Evolutionary conservation across 1,284 basidiomycete genomes (phyloP), one percentile per base, ranked within the genome.

Genomic region (Rhodotorula sp.): DNA sequence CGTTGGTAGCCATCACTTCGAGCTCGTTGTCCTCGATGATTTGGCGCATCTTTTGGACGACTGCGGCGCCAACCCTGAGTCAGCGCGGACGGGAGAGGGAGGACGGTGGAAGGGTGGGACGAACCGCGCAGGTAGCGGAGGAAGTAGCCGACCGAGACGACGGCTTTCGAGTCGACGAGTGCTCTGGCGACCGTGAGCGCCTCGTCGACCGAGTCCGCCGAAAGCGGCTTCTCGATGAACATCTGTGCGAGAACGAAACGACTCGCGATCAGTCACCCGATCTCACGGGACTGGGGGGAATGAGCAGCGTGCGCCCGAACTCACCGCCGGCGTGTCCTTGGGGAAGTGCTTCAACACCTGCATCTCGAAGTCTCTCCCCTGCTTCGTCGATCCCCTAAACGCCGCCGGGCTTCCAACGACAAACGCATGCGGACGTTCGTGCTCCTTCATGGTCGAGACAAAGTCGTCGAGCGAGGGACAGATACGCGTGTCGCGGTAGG

Each of bases 21-120:
- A 98, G 85, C 79, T 94, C 87, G 81, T 97, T 96, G 72, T 95
- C 93, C 78, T 92, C 85, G 79, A 98, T 91, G 80, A 98, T 94
- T 72, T 89, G 86, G 83, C 98, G 97, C 92, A 99, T 98, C 86
- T 90, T 90, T 82, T 98, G 95, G 28, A 96, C 92, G 60, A 92
- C 94, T 71, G 58, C 54, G 28, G 11, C 11, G 69, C 76, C 76
- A 76, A 61, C 3, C n/a, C n/a, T 4, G 20, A 2, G 50, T 34
- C 37, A 63, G 31, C 4, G 28, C 8, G 22, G 13, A 22, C 10
- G 8, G 9, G 7, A 9, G 6, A 30, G 20, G 5, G 8, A 31
- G 9, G 48, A 31, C 13, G 30, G 26, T 15, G 24, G 54, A 0
- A 40, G 16, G 22, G 3, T 2, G n/a, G 8, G 46, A 30, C 72